Evolutionary conservation across 176 grass and related monocot species (phyloP), one percentile per base, ranked within the genome.

Genomic region (Phoenix roebelenii): DNA sequence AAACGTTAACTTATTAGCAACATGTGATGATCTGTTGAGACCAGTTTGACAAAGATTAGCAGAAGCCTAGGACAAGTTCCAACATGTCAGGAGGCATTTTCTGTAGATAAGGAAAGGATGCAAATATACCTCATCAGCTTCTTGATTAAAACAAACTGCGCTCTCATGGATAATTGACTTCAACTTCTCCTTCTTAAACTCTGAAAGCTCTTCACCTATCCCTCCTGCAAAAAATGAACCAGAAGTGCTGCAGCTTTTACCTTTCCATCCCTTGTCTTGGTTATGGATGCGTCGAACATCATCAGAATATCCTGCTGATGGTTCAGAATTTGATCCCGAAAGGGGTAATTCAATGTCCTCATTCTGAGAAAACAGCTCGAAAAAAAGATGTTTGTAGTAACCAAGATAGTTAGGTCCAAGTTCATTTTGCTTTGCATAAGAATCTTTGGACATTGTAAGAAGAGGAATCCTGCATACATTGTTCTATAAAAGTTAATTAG

Each of bases 311-410:
- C 51, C 51, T 44, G 44, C 25, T n/a, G 29, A 28, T 55, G 51
- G 6, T 22, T 73, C 70, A 15, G 55, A 68, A 73, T 61, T 23
- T 22, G 59, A 55, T 28, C 1, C 28, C 1, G 22, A 18, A 24
- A 50, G 3, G 30, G 67, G 54, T 54, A 48, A 52, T 16, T n/a
- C 30, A 0, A 24, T 30, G 7, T 52, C 72, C 53, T 70, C 66
- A 44, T 54, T 72, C 44, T 71, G 19, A 22, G 32, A 58, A 57
- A 76, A 54, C 32, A 71, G 39, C 23, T 61, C 48, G 3, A 19
- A 60, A 49, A 82, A 61, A 22, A 76, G 79, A 18, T 82, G 53
- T 20, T 58, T 82, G 26, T 71, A 76, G 60, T 82, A 82, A 24
- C 73, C 73, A 22, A 71, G 30, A 75, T 65, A 71, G 39, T 76